Base-by-base conservation (phyloP, 345 rosid species). In the Citrus medica region DNA sequence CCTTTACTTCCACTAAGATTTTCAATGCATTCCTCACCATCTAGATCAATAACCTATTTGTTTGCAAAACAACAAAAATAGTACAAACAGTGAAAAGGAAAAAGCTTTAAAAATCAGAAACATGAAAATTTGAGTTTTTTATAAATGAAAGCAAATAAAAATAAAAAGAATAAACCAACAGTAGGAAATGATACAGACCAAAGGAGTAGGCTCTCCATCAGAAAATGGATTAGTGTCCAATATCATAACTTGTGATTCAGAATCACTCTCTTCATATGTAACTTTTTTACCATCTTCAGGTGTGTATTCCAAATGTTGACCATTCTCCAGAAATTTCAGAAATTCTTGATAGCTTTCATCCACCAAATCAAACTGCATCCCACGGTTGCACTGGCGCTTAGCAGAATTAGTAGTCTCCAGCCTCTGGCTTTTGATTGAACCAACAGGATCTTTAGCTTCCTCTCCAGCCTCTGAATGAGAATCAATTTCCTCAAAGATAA, bases 171-270 rank as follows among this genome's bases (percentile, higher is more conserved):
- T 66, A 48, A 64, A 25, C 38, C 42, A 51, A 40, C 38, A 25
- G 76, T 3, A 12, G 62, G 72, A 55, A 82, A 71, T 25, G 71
- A 80, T 53, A 62, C 81, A 74, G 81, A 87, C 88, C 64, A 87
- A 84, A 19, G 88, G 89, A 30, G 74, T 55, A 63, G 30, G 28
- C 64, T 56, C 73, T 84, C 74, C 87, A 83, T 61, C 76, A 53
- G 56, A 22, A 79, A 80, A 79, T 33, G 83, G 87, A 81, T 80
- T 71, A 25, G 67, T 1, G 64, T 87, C 89, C 80, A 87, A 12
- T 38, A 77, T 82, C 73, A 87, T 51, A 17, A 87, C 82, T 73
- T 87, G 91, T 25, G 87, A 84, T 83, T 92, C 93, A 21, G 87
- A 88, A 24, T 82, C 75, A 82, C 69, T 42, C 59, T 68, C 84